Evolutionary conservation across 768 basidiomycete genomes (phyloP).

Genomic region (Mycena crocata): DNA sequence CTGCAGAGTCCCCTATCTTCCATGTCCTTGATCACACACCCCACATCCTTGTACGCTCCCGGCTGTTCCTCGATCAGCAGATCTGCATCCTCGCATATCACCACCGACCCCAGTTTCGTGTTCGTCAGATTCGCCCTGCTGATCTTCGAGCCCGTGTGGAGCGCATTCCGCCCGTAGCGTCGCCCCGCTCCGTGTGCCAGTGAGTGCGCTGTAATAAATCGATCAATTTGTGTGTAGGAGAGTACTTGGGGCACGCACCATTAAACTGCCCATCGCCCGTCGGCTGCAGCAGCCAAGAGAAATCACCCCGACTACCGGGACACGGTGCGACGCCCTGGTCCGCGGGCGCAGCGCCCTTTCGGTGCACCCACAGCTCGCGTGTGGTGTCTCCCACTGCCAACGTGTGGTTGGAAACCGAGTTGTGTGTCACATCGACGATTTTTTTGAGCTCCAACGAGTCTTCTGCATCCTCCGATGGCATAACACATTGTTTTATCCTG

Average conservation of each 20-base stretch:
- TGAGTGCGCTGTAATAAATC: slow-evolving; percentile 41
- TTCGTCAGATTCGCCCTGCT: slow-evolving; percentile 43
- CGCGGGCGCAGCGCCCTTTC: slow-evolving; percentile 54
- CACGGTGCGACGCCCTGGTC: slow-evolving; percentile 49
- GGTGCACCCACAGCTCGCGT: slow-evolving; percentile 48
- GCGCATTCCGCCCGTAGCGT: slow-evolving; percentile 45
- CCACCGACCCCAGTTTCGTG: slow-evolving; percentile 49
- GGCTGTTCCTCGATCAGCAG: slow-evolving; percentile 53
- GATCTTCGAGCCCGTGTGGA: slow-evolving; percentile 46
- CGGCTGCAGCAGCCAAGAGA: slow-evolving; percentile 49
- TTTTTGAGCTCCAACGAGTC: slow-evolving; percentile 25
- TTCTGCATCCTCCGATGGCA: slow-evolving; percentile 25
- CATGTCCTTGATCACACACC: slow-evolving; percentile 51
- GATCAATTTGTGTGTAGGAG: background rate
- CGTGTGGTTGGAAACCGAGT: slow-evolving; percentile 46
- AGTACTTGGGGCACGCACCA: slow-evolving; percentile 33
- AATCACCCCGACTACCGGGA: slow-evolving; percentile 54
- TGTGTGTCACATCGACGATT: slow-evolving; percentile 52
- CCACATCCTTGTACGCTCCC: slow-evolving; percentile 52
- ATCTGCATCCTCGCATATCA: slow-evolving; percentile 49
- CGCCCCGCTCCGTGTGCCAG: slow-evolving; percentile 55
- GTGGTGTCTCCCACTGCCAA: slow-evolving; percentile 33
- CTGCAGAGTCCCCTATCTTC: slow-evolving; percentile 42
- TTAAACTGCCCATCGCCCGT: slow-evolving; percentile 49
- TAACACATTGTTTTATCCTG: slow-evolving; percentile 47